Percentiles rank a stretch among this genome's conserved stretches.
Evolutionary conservation across 345 rosid genomes (phyloP).

Genomic region (Syzygium jambos): DNA sequence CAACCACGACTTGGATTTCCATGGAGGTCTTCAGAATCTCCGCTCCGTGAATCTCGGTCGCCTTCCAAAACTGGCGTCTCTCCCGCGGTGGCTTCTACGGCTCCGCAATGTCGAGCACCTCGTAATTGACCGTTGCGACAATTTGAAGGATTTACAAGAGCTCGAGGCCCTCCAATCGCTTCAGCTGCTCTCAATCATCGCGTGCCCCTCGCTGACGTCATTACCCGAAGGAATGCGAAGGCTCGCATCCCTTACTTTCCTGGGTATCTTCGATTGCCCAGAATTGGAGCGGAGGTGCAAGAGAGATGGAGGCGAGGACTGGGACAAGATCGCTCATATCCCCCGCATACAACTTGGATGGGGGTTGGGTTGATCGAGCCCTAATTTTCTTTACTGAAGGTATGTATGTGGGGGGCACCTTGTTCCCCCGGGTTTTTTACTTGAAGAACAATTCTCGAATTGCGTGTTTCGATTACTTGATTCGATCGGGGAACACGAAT

Average conservation of each 20-base stretch:
- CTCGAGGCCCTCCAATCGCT: background rate
- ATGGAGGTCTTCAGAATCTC: background rate
- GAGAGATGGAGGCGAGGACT: background rate
- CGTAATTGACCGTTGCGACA: background rate
- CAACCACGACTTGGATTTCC: background rate
- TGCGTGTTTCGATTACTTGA: too few species aligned
- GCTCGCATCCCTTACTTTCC: too few species aligned
- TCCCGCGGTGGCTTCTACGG: background rate
- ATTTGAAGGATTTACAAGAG: background rate
- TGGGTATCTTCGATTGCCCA: rapidly evolving
- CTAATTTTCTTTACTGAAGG: background rate
- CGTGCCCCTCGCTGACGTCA: background rate
- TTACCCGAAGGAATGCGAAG: too few species aligned
- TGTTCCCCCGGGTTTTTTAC: too few species aligned
- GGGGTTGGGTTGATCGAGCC: too few species aligned
- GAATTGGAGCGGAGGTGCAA: rapidly evolving
- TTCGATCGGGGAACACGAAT: too few species aligned
- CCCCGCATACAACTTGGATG: too few species aligned
- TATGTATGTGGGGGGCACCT: background rate
- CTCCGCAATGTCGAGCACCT: background rate
- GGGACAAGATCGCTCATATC: background rate
- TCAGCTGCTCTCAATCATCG: rapidly evolving
- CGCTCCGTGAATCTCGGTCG: background rate
- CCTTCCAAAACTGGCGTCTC: background rate
- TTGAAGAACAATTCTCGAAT: too few species aligned